Percentiles rank a stretch among this genome's conserved stretches.
Evolutionary conservation across 2,329 filamentous ascomycete genomes (phyloP).

Genomic region (Proliferodiscus dingleyae): DNA sequence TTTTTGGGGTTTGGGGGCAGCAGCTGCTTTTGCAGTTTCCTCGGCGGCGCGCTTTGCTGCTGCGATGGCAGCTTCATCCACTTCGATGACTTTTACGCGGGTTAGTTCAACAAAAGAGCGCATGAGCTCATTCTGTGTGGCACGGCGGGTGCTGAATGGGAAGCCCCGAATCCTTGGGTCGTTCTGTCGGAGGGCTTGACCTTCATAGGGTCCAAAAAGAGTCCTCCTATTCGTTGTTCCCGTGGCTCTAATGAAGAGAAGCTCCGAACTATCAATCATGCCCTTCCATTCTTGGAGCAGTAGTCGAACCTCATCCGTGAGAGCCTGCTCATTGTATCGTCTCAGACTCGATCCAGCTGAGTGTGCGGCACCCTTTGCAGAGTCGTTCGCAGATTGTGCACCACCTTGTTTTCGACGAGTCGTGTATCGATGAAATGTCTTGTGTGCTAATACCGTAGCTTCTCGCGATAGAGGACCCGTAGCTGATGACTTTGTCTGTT

Average conservation of each 20-base stretch:
- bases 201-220: conserved; percentile 87
- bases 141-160: conserved; percentile 85
- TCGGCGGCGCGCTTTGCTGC: conserved; percentile 43
- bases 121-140: conserved; percentile 93
- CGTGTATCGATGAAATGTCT: conserved; percentile 97
- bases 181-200: conserved; percentile 72
- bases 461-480: conserved; percentile 73
- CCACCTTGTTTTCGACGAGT: conserved; percentile 95
- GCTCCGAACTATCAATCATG: conserved; percentile 76
- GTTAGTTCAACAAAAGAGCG: conserved; percentile 91
- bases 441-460: conserved; percentile 85
- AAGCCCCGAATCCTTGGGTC: conserved; percentile 81
- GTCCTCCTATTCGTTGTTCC: conserved; percentile 82
- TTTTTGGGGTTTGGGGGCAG: conserved; percentile 41
- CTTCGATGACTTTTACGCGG: conserved; percentile 74
- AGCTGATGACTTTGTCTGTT: conserved; percentile 62
- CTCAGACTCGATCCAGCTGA: conserved; percentile 87
- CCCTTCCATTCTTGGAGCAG: conserved; percentile 80
- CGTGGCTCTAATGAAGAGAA: conserved; percentile 85
- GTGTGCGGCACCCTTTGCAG: conserved; percentile 88
- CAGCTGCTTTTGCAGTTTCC: conserved; percentile 41
- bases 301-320: conserved; percentile 81
- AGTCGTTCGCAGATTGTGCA: conserved; percentile 88
- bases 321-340: conserved; percentile 88
- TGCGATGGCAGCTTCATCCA: conserved; percentile 61